Conservation (phyloP, 192 early-diverging fungal genomes). For the Coemansia sp. region DNA sequence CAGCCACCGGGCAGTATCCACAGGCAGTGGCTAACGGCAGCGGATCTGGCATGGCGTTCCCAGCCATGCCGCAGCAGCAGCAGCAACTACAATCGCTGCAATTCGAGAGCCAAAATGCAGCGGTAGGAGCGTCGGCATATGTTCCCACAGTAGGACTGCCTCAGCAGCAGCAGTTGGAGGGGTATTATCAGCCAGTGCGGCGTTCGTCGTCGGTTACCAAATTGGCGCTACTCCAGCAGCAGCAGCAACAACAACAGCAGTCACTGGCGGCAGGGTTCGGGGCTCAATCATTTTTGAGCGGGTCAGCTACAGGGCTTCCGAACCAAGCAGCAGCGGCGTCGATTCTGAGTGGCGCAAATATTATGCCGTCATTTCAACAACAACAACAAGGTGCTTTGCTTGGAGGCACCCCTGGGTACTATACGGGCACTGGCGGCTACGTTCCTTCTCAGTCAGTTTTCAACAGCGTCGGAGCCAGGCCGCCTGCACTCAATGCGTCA, state of each 20-base stretch:
- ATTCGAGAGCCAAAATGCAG: conserved; percentile 13
- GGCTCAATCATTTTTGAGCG: not conserved
- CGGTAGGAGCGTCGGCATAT: conserved; percentile 1
- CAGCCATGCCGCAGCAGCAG: conserved; percentile 23
- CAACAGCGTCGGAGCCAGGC: conserved; percentile 11
- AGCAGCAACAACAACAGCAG: conserved; percentile 19
- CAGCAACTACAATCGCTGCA: conserved; percentile 28
- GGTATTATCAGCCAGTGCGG: conserved; percentile 19
- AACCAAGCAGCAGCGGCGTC: conserved; percentile 9
- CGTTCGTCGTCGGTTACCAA: conserved; percentile 46
- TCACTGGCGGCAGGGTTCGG: not conserved
- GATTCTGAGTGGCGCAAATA: conserved; percentile 5
- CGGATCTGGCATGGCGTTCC: conserved; percentile 16
- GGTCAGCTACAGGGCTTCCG: conserved; percentile 3
- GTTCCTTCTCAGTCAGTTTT: not conserved
- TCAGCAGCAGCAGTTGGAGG: conserved; percentile 21
- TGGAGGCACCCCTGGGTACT: conserved; percentile 3
- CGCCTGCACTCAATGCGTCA: conserved; percentile 3
- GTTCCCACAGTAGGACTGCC: conserved; percentile 9
- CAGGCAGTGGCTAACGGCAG: conserved; percentile 17
- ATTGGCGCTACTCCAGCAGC: conserved; percentile 31
- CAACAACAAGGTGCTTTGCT: conserved; percentile 4
- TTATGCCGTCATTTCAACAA: conserved; percentile 8
- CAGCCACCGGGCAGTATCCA: conserved; percentile 31
- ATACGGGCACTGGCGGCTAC: conserved; percentile 6